Percentiles rank a stretch among this genome's conserved stretches.
phyloP scores from a whole-genome alignment of 306 rosid species.

The Dicorynia guianensis region DNA sequence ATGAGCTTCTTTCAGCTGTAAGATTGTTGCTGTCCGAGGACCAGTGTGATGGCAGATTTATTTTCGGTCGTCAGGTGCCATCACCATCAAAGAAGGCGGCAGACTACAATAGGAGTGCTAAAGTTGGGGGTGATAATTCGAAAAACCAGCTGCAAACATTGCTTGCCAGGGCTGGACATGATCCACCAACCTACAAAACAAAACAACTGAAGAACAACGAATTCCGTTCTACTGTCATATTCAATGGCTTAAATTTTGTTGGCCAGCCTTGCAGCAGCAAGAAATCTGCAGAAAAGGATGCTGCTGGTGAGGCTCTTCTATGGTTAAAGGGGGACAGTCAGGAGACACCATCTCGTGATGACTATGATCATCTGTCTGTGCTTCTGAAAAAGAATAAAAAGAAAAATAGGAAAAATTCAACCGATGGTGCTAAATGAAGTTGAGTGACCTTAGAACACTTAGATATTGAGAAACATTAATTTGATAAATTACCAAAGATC shows the following conservation, averaged over 20 bases:
- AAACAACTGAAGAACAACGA: constrained; percentile 70
- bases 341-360: constrained; percentile 46
- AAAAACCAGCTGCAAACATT: constrained; percentile 77
- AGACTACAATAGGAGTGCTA: constrained; percentile 40
- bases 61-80: constrained; percentile 64
- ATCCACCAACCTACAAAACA: constrained; percentile 79
- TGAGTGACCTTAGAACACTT: constrained; percentile 40
- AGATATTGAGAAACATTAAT: constrained; percentile 29
- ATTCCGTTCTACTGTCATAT: constrained; percentile 78
- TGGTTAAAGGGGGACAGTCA: constrained; percentile 83
- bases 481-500: constrained; percentile 30
- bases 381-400: constrained; percentile 70
- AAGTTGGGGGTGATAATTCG: constrained; percentile 55
- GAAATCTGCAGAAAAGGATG: constrained; percentile 86
- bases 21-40: constrained; percentile 89
- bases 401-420: constrained; percentile 49
- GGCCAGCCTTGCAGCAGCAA: constrained; percentile 75
- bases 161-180: constrained; percentile 84
- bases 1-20: constrained; percentile 75
- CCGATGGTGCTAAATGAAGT: constrained; percentile 66
- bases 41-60: constrained; percentile 80
- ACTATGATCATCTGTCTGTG: constrained; percentile 61
- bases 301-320: constrained; percentile 84
- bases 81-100: constrained; percentile 55
- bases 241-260: constrained; percentile 82